Evolutionary conservation across 2,329 filamentous ascomycete genomes (phyloP).

Genomic region (Fusarium sp.): DNA sequence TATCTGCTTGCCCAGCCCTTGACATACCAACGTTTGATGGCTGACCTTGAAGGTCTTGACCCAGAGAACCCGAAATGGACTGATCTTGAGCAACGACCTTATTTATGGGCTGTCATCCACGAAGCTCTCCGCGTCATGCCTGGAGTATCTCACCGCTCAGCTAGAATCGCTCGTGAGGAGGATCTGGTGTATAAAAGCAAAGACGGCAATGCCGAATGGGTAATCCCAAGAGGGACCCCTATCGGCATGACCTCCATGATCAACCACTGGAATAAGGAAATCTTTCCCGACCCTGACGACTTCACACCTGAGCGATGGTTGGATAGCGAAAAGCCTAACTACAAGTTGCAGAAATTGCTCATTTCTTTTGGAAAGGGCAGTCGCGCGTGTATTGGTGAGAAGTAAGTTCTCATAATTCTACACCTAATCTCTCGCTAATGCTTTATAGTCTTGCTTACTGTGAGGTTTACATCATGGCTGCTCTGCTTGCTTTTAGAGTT

Average conservation of each 20-base stretch:
- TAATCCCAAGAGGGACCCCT: slow-evolving; percentile 51
- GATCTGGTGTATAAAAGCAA: slow-evolving; percentile 47
- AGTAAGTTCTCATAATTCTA: slow-evolving; percentile 8
- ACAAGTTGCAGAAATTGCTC: slow-evolving; percentile 43
- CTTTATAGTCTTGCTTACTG: slow-evolving; percentile 34
- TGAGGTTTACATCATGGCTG: slow-evolving; percentile 37
- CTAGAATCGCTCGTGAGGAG: slow-evolving; percentile 44
- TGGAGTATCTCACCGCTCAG: slow-evolving; percentile 48
- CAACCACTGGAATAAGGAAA: slow-evolving; percentile 49
- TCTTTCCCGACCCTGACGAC: slow-evolving; percentile 52
- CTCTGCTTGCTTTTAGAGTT: slow-evolving; percentile 26
- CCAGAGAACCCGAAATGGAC: slow-evolving; percentile 49
- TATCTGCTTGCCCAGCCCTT: slow-evolving; percentile 53
- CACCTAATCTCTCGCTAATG: not conserved
- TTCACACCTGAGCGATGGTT: slow-evolving; percentile 54
- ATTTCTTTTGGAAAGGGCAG: slow-evolving; percentile 42
- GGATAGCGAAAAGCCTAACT: slow-evolving; percentile 43
- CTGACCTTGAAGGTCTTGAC: slow-evolving; percentile 50
- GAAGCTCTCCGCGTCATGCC: slow-evolving; percentile 55
- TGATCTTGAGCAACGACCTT: slow-evolving; percentile 54
- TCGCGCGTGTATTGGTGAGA: slow-evolving; percentile 43
- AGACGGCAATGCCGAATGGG: slow-evolving; percentile 37
- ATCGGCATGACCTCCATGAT: slow-evolving; percentile 53
- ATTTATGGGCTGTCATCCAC: slow-evolving; percentile 55
- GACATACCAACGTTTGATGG: slow-evolving; percentile 47